Conservation (phyloP, 2,329 filamentous ascomycete genomes). For the Alternaria brassicicola region DNA sequence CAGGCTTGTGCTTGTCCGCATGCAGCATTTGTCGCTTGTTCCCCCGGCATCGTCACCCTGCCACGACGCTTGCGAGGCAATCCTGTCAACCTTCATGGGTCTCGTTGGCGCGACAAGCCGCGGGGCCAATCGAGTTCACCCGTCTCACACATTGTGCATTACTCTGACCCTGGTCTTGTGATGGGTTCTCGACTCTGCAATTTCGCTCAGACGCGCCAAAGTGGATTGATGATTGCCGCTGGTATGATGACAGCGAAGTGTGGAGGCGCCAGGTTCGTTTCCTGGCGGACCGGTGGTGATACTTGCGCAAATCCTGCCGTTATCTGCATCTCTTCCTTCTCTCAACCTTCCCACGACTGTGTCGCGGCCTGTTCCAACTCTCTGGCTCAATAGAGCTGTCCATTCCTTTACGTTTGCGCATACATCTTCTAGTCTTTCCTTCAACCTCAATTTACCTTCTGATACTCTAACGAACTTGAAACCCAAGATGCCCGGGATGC, state of each 20-base stretch:
- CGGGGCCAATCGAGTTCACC: constrained; percentile 32
- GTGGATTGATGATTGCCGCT: constrained; percentile 37
- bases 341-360: constrained; percentile 24
- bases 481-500: constrained; percentile 45
- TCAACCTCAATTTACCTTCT: constrained; percentile 30
- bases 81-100: constrained; percentile 33
- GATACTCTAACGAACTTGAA: constrained; percentile 46
- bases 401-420: constrained; percentile 43
- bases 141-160: constrained; percentile 14
- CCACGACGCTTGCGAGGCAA: constrained; percentile 23
- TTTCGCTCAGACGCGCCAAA: constrained; percentile 44
- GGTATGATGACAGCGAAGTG: constrained; percentile 33
- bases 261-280: constrained; percentile 35
- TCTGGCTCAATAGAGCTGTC: constrained; percentile 50
- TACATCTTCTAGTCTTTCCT: constrained; percentile 29
- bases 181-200: constrained; percentile 38
- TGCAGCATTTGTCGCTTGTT: constrained; percentile 36
- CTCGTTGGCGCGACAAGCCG: constrained; percentile 30
- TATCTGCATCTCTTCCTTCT: constrained; percentile 24
- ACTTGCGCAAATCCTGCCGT: constrained; percentile 29
- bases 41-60: constrained; percentile 20
- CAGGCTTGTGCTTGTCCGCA: constrained; percentile 25
- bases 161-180: constrained; percentile 22
- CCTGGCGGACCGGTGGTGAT: constrained; percentile 26
- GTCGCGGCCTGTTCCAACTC: constrained; percentile 24